Conservation (phyloP, 768 basidiomycete genomes). For the Tylopilus sp. region DNA sequence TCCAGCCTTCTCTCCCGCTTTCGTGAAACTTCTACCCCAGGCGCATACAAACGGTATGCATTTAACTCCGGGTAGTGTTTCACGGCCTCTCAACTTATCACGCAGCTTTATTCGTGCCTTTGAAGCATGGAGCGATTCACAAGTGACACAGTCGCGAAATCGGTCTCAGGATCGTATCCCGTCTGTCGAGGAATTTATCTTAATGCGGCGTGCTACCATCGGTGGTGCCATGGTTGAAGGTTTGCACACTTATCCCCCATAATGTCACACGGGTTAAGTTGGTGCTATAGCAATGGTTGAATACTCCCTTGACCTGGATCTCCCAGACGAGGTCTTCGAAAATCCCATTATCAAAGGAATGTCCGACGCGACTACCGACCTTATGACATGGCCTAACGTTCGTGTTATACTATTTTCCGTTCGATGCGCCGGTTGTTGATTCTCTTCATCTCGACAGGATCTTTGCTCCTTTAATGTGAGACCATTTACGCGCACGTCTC, state of each 20-base stretch:
- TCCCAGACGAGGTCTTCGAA: conserved; percentile 36
- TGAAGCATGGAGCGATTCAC: conserved; percentile 34
- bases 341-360: conserved; percentile 32
- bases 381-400: conserved; percentile 42
- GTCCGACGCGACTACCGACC: conserved; percentile 39
- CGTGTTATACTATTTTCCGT: conserved; percentile 11
- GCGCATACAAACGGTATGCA: conserved; percentile 33
- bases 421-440: conserved; percentile 11
- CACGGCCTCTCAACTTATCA: conserved; percentile 1
- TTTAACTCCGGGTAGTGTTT: background rate
- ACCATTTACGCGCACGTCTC: conserved; percentile 2
- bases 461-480: conserved; percentile 31
- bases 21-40: conserved; percentile 34
- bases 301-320: conserved; percentile 36
- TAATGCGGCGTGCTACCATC: conserved; percentile 36
- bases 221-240: conserved; percentile 39
- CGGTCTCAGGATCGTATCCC: conserved; percentile 35
- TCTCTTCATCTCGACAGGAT: conserved; percentile 17
- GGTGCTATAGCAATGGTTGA: conserved; percentile 31
- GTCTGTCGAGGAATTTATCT: conserved; percentile 37
- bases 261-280: background rate
- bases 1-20: conserved; percentile 32
- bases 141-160: conserved; percentile 34
- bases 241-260: conserved; percentile 8
- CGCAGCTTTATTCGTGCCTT: conserved; percentile 35